phyloP scores from a whole-genome alignment of 305 asterid species.

The Fraxinus floribunda region DNA sequence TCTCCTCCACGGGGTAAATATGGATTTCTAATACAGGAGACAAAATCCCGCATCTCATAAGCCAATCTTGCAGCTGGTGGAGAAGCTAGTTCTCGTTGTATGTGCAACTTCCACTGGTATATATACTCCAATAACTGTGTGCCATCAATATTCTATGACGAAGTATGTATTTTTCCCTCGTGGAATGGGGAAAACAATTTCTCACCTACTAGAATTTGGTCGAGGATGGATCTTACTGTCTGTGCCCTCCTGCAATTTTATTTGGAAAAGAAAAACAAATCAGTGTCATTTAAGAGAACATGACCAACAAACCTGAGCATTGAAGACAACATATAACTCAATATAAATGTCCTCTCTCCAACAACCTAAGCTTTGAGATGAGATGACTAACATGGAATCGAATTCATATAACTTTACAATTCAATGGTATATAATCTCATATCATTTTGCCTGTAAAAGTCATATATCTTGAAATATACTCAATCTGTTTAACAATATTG shows the following conservation, averaged over 20 bases:
- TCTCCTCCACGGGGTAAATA: background rate
- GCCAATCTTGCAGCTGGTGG: conserved; percentile 11
- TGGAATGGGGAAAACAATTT: background rate
- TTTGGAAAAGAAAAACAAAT: background rate
- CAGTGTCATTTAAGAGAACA: background rate
- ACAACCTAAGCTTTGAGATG: background rate
- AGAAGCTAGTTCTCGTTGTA: conserved; percentile 11
- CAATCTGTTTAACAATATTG: background rate
- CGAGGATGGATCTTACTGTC: conserved; percentile 28
- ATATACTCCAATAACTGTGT: background rate
- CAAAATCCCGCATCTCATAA: conserved; percentile 14
- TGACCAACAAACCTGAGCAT: background rate
- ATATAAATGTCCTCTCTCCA: background rate
- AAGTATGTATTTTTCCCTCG: conserved; percentile 11
- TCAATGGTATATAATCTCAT: background rate
- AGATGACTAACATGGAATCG: background rate
- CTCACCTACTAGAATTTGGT: conserved; percentile 25
- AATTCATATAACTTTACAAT: background rate
- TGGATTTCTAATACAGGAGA: conserved; percentile 8
- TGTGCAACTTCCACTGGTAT: conserved; percentile 6
- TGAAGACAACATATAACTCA: background rate
- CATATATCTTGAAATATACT: background rate
- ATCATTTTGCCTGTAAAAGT: background rate
- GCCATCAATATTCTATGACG: background rate
- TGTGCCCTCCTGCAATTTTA: conserved; percentile 28